Percentiles rank a stretch among this genome's conserved stretches.
Conservation (phyloP, 495 filamentous ascomycete species). For the Aspergillus asperescens region DNA sequence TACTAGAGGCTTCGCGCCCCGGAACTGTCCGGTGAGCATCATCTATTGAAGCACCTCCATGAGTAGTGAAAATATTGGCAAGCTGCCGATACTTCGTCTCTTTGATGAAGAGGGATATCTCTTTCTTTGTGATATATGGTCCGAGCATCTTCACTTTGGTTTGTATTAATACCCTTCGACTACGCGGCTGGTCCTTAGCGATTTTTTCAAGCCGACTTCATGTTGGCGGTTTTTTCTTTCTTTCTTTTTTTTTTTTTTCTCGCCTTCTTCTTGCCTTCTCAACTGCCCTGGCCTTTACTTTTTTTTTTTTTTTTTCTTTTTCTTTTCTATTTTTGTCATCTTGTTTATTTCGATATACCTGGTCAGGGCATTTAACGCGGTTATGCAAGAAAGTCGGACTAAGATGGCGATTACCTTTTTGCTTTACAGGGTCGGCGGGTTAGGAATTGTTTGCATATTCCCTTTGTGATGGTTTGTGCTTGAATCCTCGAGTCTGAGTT, state of each 20-base stretch:
- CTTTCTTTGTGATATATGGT: constrained; percentile 21
- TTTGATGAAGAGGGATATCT: constrained; percentile 15
- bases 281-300: constrained; percentile 22
- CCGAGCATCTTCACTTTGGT: constrained; percentile 31
- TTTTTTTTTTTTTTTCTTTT: constrained; percentile 18
- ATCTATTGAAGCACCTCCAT: constrained; percentile 5
- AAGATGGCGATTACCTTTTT: constrained; percentile 35
- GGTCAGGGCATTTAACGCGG: constrained; percentile 34
- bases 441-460: constrained; percentile 24
- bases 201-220: constrained; percentile 34
- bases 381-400: constrained; percentile 41
- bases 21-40: not conserved
- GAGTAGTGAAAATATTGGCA: constrained; percentile 1
- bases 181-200: constrained; percentile 26
- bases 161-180: constrained; percentile 42
- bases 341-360: constrained; percentile 21
- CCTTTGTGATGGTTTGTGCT: constrained; percentile 25
- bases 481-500: constrained; percentile 16
- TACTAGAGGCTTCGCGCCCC: not conserved
- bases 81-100: constrained; percentile 9
- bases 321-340: too few species aligned
- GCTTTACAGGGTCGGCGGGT: constrained; percentile 25
- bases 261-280: constrained; percentile 22
- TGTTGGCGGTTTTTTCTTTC: constrained; percentile 26
- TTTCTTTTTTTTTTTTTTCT: constrained; percentile 12